Base-by-base conservation (phyloP, 208 protist genomes). In the Acanthamoeba triangularis region DNA sequence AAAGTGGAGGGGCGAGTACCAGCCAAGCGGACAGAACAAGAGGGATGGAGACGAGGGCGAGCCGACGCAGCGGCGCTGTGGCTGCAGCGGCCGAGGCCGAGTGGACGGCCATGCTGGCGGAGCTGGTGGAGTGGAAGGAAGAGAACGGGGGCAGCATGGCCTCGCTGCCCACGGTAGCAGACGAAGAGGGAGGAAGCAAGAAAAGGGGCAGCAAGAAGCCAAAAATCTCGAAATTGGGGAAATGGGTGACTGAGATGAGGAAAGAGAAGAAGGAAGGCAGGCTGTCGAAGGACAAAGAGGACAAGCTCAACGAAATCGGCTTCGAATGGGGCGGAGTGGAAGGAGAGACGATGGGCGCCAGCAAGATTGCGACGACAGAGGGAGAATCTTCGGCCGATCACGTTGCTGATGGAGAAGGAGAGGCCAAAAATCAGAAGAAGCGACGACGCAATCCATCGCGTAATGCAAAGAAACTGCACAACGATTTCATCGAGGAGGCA, bases 71-170 rank as follows among this genome's bases (percentile, higher is more conserved):
- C 47, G 30, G 47, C 20, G 78, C 37, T 7, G 78, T 41, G 44
- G 74, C 33, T 28, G 47, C 78, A 59, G 28, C 18, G 20, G 78
- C 78, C 25, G 78, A 85, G 8, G 47, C 78, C 7, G 44, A 85
- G 78, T 85, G 78, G 78, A 85, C 78, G 13, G 78, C 78, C 78
- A 85, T 85, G 78, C 78, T 85, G 44, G 47, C 37, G 37, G 78
- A 85, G 78, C n/a, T 85, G 25, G 78, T 35, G 16, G 78, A 49
- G 44, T 85, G 78, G 78, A 61, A 59, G 78, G 47, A 85, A 14
- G 78, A 85, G 78, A 85, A 67, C 61, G 61, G 47, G 18, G 44
- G 78, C 54, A 59, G 54, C 54, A 59, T 30, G 30, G 13, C 37
- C 30, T 49, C 44, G 35, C 35, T 16, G 76, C 7, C 13, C 76